Evolutionary conservation across 768 basidiomycete species (phyloP), one percentile per base, ranked within the genome.

Genomic region (Nevesoporus exiguus): DNA sequence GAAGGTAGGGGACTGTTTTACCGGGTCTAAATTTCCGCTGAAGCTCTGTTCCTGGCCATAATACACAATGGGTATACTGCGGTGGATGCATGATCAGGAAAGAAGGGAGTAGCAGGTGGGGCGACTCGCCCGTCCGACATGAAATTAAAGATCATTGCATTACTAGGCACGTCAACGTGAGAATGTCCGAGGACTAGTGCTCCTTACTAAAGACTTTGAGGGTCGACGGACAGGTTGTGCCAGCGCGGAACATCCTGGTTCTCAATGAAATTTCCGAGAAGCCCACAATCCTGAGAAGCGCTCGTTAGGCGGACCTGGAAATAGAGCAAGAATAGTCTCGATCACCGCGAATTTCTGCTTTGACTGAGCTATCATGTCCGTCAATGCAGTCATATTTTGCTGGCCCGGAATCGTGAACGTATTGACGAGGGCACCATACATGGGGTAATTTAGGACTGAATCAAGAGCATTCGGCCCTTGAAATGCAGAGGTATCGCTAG

Each of bases 21-120:
- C 85, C 33, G 89, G 89, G 62, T 91, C 88, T 8, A 67, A 70
- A 62, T 70, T 72, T 31, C 89, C 90, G 51, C 70, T 73, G 66
- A 88, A 85, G 37, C 76, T 72, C 65, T 90, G 89, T 61, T 91
- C 90, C 69, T 88, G 87, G 2, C 90, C 89, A 56, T 89, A 88
- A 66, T 91, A 92, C 11, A 89, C 80, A 55, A 91, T 83, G 0
- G 90, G 89, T 59, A 90, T 88, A n/a, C 77, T 77, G 43, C 40
- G 11, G 47, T 25, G 17, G 15, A 46, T 21, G 27, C 25, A 50
- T 25, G 30, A 17, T 31, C 44, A 46, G 44, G 29, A 27, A 25
- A 27, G 39, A 36, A 46, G 17, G 10, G 30, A 11, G 14, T n/a
- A 29, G 13, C 42, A 34, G 24, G 17, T 17, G 15, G 19, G 30